A percentile compares a stretch with the other conserved stretches of the same genome.
phyloP scores from a whole-genome alignment of 1,284 basidiomycete species.

The Moniliophthora roreri region DNA sequence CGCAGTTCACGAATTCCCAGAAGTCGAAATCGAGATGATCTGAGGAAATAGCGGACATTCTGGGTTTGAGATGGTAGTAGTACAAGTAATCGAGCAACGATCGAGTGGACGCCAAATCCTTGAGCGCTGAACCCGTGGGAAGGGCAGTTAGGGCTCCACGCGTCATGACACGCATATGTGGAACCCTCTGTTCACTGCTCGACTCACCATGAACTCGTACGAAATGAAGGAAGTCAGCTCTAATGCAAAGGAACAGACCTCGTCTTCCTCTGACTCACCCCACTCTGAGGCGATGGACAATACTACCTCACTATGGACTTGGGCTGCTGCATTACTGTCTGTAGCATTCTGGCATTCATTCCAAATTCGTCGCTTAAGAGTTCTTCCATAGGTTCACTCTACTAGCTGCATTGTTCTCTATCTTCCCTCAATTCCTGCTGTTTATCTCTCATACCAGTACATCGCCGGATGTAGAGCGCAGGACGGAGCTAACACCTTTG shows the following conservation, averaged over 20 bases:
- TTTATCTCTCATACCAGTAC: slow-evolving; percentile 51
- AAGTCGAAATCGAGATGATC: slow-evolving; percentile 52
- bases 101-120: too few species aligned
- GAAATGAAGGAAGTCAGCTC: slow-evolving; percentile 1
- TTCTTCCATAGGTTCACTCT: slow-evolving; percentile 37
- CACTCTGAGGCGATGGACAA: neutral
- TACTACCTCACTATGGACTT: neutral
- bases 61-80: too few species aligned
- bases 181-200: neutral
- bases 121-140: too few species aligned
- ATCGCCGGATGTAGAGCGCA: slow-evolving; percentile 26
- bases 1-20: slow-evolving; percentile 77
- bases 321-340: neutral
- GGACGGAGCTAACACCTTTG: slow-evolving; percentile 54
- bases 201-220: slow-evolving; percentile 1
- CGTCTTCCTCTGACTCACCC: neutral
- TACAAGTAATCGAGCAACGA: too few species aligned
- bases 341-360: neutral
- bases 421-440: slow-evolving; percentile 61
- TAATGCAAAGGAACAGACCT: neutral
- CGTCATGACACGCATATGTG: too few species aligned
- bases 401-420: slow-evolving; percentile 43
- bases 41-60: slow-evolving; percentile 39
- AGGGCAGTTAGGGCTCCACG: too few species aligned
- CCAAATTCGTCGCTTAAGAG: neutral